Percentiles rank a stretch among this genome's conserved stretches.
phyloP scores from a whole-genome alignment of 2,329 filamentous ascomycete genomes.

The Aspergillus pseudotamarii region DNA sequence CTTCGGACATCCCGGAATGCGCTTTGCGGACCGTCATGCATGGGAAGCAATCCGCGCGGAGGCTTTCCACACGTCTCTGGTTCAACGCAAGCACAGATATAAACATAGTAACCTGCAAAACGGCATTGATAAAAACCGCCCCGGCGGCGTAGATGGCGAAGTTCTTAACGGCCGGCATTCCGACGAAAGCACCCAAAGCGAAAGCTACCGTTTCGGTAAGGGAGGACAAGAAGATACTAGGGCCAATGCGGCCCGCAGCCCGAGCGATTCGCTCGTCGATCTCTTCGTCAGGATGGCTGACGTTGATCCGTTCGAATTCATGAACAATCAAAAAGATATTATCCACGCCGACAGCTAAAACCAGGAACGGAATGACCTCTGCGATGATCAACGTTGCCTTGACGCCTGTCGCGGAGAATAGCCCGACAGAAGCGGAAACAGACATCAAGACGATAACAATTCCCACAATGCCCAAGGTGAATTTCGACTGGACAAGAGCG shows the following conservation, averaged over 20 bases:
- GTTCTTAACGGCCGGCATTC: slow-evolving; percentile 97
- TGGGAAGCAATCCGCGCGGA: slow-evolving; percentile 88
- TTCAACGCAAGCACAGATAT: slow-evolving; percentile 89
- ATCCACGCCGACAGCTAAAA: slow-evolving; percentile 94
- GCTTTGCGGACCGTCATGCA: slow-evolving; percentile 81
- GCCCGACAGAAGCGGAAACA: slow-evolving; percentile 88
- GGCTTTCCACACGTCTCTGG: slow-evolving; percentile 84
- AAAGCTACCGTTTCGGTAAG: slow-evolving; percentile 93
- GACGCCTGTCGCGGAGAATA: slow-evolving; percentile 89
- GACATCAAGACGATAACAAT: slow-evolving; percentile 98
- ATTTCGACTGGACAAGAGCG: slow-evolving; percentile 92
- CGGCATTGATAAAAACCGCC: slow-evolving; percentile 92
- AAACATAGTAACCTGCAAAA: slow-evolving; percentile 98
- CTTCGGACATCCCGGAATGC: slow-evolving; percentile 65
- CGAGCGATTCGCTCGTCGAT: slow-evolving; percentile 84
- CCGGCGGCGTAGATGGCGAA: slow-evolving; percentile 96
- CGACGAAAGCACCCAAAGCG: slow-evolving; percentile 86
- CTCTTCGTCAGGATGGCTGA: slow-evolving; percentile 84
- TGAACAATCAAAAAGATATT: slow-evolving; percentile 99
- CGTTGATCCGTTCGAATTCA: slow-evolving; percentile 93
- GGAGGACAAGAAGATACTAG: slow-evolving; percentile 94
- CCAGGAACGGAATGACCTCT: slow-evolving; percentile 96
- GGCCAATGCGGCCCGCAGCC: slow-evolving; percentile 93
- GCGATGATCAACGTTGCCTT: slow-evolving; percentile 98
- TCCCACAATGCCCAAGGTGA: slow-evolving; percentile 89